Percentiles rank a stretch among this genome's conserved stretches.
phyloP scores from a whole-genome alignment of 768 basidiomycete genomes.

The Mycena capillaripes region DNA sequence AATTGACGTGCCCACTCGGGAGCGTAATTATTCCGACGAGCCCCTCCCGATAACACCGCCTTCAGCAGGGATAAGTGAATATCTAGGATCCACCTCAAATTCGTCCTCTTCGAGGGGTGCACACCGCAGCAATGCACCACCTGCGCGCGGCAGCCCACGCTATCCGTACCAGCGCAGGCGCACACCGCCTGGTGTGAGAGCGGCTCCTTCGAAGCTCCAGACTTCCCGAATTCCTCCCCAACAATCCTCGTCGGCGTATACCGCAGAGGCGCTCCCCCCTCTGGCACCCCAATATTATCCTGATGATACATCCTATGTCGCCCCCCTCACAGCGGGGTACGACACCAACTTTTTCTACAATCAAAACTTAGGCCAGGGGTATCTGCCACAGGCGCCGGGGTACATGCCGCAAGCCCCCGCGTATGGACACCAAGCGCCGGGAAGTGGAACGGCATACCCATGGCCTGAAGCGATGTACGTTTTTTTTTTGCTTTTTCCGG shows the following conservation, averaged over 20 bases:
- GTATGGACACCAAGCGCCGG: too few relatives aligned
- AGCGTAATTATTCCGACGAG: neutral
- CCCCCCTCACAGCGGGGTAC: neutral
- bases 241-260: neutral
- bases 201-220: neutral
- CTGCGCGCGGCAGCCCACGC: neutral
- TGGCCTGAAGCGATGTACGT: neutral
- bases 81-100: neutral
- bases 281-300: neutral
- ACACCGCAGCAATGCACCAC: neutral
- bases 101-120: neutral
- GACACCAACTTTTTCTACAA: neutral
- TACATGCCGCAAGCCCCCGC: neutral
- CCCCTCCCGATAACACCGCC: neutral
- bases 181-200: neutral
- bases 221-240: neutral
- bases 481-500: neutral
- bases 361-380: neutral
- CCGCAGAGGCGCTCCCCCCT: neutral
- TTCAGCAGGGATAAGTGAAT: neutral
- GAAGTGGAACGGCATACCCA: neutral
- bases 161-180: neutral
- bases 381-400: neutral
- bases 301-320: neutral
- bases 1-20: neutral